Base-by-base conservation (phyloP, 2,329 filamentous ascomycete species). In the Colletotrichum coccodes region DNA sequence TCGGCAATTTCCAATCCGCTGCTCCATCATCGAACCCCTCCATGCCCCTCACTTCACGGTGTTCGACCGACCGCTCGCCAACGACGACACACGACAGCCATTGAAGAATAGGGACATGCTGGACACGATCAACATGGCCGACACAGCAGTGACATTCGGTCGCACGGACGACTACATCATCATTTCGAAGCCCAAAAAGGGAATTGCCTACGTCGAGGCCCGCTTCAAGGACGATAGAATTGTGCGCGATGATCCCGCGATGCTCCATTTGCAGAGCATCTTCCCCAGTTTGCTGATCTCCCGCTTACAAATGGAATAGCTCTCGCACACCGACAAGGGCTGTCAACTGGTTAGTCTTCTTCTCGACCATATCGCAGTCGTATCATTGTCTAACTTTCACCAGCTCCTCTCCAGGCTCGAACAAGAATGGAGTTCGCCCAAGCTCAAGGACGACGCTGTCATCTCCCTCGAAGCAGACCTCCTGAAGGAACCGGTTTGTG, bases 181-280 rank as follows among this genome's bases (percentile, higher is more conserved):
- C 2, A 52, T 69, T 28, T 49, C 49, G 16, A 69, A 56, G 40
- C 66, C 66, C 2, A 64, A 56, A n/a, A 68, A 68, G 49, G 66
- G 54, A 6, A 69, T 65, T 28, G 66, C 62, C n/a, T 66, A 65
- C 26, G 61, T 69, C 5, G 66, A 69, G 36, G 66, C 66, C 16
- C 54, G 66, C 12, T 56, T 69, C 23, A 46, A 69, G 18, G 54
- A 60, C n/a, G 56, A 23, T 34, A 50, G 49, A 23, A 46, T 34
- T 12, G 66, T 66, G 36, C 11, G 40, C 42, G 6, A 6, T 28
- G 21, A 50, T 34, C 34, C 18, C 26, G 21, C 54, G 34, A 50
- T 23, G 28, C 54, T 52, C 23, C 32, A 18, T 36, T 14, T 30
- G 26, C 12, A 26, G 9, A 30, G 34, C 26, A n/a, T 49, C n/a